Percentiles rank a stretch among this genome's conserved stretches.
Conservation (phyloP, 495 filamentous ascomycete genomes). For the Penicillium riverlandense region DNA sequence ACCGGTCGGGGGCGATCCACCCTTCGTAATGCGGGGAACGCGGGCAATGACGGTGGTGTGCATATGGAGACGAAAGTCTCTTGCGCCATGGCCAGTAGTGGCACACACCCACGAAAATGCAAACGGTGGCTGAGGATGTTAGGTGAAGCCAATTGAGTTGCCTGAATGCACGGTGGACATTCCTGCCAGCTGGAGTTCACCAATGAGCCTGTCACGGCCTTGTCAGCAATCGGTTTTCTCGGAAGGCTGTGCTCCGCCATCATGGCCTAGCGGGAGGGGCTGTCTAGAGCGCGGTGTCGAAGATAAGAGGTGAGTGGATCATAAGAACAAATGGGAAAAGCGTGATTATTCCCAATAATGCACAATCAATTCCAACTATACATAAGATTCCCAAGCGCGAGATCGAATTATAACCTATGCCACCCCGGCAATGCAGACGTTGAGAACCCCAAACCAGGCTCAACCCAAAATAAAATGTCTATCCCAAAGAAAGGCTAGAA, state of each 20-base stretch:
- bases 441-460: slow-evolving; percentile 1
- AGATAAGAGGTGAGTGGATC: not conserved
- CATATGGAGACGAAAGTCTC: not conserved
- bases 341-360: no score
- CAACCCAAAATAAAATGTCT: slow-evolving; percentile 3
- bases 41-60: slow-evolving; percentile 5
- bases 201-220: not conserved
- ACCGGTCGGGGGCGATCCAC: slow-evolving; percentile 1
- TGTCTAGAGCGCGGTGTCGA: not conserved
- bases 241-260: slow-evolving; percentile 7
- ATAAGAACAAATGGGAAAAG: no score
- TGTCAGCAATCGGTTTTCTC: not conserved
- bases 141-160: no score
- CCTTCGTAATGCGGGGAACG: slow-evolving; percentile 6
- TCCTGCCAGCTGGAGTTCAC: not conserved
- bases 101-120: no score
- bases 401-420: not conserved
- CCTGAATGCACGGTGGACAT: no score
- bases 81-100: no score
- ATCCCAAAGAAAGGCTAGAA: not conserved
- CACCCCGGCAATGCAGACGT: slow-evolving; percentile 5
- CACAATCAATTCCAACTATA: no score
- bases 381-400: no score
- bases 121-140: no score
- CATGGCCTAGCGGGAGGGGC: no score